These are phyloP conservation scores for Phytophthora megakarya DNA, from an alignment of 352 stramenopile genomes.

Conservation along the genomic window DNA sequence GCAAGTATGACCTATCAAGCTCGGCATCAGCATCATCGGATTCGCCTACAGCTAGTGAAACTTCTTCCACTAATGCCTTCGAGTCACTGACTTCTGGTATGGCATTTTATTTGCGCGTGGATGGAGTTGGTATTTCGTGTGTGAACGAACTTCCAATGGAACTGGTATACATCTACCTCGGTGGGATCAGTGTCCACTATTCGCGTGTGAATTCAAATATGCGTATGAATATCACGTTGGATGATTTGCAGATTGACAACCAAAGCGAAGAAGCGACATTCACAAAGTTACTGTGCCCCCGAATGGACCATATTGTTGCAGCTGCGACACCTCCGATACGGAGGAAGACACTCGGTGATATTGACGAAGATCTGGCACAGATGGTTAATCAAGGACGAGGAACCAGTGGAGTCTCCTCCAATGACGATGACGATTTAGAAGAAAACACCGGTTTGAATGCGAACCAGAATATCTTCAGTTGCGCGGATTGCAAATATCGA, in stretches of 20 bases:
- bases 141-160: slow-evolving; percentile 89
- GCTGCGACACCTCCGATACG: slow-evolving; percentile 22
- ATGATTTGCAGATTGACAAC: slow-evolving; percentile 89
- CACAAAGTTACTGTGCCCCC: slow-evolving; percentile 79
- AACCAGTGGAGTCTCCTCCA: slow-evolving; percentile 10
- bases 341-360: slow-evolving; percentile 48
- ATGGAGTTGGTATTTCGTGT: slow-evolving; percentile 85
- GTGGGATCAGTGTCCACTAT: slow-evolving; percentile 80
- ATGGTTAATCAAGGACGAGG: slow-evolving; percentile 41
- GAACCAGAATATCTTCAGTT: slow-evolving; percentile 80
- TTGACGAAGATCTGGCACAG: slow-evolving; percentile 56
- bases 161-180: slow-evolving; percentile 86
- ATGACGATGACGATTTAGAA: slow-evolving; percentile 28
- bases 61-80: slow-evolving; percentile 76
- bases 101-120: slow-evolving; percentile 68
- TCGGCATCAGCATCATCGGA: slow-evolving; percentile 62
- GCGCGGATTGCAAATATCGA: slow-evolving; percentile 83
- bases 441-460: slow-evolving; percentile 55
- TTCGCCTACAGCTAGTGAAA: slow-evolving; percentile 73
- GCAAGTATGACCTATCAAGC: slow-evolving; percentile 76
- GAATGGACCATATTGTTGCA: slow-evolving; percentile 45
- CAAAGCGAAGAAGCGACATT: slow-evolving; percentile 87
- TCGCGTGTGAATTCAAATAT: slow-evolving; percentile 84
- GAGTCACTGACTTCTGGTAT: slow-evolving; percentile 71
- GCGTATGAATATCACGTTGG: slow-evolving; percentile 81